A percentile compares a stretch with the other conserved stretches of the same genome.
Evolutionary conservation across 2,329 filamentous ascomycete genomes (phyloP).

Genomic region (Colletotrichum sojae): DNA sequence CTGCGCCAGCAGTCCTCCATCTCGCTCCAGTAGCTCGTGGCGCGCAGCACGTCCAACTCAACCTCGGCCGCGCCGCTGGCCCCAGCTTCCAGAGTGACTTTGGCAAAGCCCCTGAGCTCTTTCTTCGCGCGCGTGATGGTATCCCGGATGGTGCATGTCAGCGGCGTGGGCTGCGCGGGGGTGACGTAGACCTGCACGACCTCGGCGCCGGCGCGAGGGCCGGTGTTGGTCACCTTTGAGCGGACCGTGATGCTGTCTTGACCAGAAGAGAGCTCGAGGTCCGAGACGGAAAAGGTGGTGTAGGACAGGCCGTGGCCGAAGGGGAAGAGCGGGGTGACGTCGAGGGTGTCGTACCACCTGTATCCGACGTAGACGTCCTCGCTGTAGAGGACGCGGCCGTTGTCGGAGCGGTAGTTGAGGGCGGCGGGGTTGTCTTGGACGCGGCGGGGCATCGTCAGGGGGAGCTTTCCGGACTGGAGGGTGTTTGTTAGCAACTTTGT

Average conservation of each 20-base stretch:
- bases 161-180: slow-evolving; percentile 43
- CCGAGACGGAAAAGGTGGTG: slow-evolving; percentile 71
- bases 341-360: slow-evolving; percentile 72
- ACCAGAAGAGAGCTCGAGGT: slow-evolving; percentile 56
- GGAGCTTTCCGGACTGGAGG: slow-evolving; percentile 78
- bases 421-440: slow-evolving; percentile 79
- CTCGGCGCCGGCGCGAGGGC: slow-evolving; percentile 45
- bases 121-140: slow-evolving; percentile 54
- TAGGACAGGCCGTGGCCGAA: slow-evolving; percentile 80
- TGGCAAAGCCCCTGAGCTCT: slow-evolving; percentile 61
- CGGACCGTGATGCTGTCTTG: slow-evolving; percentile 42
- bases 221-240: slow-evolving; percentile 63
- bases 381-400: slow-evolving; percentile 76
- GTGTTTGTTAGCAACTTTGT: neutral
- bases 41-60: slow-evolving; percentile 50
- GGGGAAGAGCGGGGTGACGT: slow-evolving; percentile 69
- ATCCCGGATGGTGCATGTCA: slow-evolving; percentile 41
- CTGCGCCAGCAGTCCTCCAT: slow-evolving; percentile 55
- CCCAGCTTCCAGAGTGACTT: slow-evolving; percentile 55
- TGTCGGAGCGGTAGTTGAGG: slow-evolving; percentile 75
- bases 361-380: slow-evolving; percentile 83
- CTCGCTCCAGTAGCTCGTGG: slow-evolving; percentile 59
- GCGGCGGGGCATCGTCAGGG: slow-evolving; percentile 76
- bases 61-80: slow-evolving; percentile 50
- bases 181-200: slow-evolving; percentile 51